Conservation (phyloP, 352 stramenopile genomes). For the Phytophthora europaea region DNA sequence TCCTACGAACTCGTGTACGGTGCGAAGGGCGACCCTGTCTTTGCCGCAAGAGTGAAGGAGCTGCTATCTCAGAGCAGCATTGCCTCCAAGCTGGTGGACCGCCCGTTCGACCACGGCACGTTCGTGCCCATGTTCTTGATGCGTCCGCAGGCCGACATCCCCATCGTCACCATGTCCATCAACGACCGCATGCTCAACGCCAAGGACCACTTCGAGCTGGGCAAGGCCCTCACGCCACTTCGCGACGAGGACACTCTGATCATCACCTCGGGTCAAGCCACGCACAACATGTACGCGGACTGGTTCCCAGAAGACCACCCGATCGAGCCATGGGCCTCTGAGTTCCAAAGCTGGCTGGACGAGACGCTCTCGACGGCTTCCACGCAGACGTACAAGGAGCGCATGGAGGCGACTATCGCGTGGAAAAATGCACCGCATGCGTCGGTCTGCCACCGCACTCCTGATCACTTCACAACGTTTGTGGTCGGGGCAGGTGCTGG, state of each 20-base stretch:
- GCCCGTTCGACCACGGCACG: conserved; percentile 1
- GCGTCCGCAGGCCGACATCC: background rate
- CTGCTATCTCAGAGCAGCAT: background rate
- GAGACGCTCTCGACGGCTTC: conserved; percentile 23
- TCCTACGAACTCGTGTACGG: conserved; percentile 5
- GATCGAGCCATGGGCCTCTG: conserved; percentile 20
- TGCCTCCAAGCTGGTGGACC: conserved; percentile 2
- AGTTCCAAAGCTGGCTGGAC: conserved; percentile 43
- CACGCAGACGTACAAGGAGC: conserved; percentile 21
- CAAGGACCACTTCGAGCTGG: background rate
- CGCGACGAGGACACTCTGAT: conserved; percentile 74
- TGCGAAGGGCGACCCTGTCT: background rate
- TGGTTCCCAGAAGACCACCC: background rate
- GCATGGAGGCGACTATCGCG: conserved; percentile 18
- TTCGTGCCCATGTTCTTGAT: conserved; percentile 6
- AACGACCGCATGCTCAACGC: background rate
- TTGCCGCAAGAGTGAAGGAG: background rate
- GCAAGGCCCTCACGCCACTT: conserved; percentile 25
- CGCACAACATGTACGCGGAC: conserved; percentile 38
- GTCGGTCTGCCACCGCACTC: conserved; percentile 38
- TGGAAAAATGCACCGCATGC: conserved; percentile 45
- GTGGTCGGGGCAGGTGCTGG: conserved; percentile 46
- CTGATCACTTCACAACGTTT: conserved; percentile 56
- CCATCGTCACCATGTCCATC: conserved; percentile 13
- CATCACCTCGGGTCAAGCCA: conserved; percentile 65